phyloP scores from a whole-genome alignment of 140 eudicot species.

The Erigeron philadelphicus region DNA sequence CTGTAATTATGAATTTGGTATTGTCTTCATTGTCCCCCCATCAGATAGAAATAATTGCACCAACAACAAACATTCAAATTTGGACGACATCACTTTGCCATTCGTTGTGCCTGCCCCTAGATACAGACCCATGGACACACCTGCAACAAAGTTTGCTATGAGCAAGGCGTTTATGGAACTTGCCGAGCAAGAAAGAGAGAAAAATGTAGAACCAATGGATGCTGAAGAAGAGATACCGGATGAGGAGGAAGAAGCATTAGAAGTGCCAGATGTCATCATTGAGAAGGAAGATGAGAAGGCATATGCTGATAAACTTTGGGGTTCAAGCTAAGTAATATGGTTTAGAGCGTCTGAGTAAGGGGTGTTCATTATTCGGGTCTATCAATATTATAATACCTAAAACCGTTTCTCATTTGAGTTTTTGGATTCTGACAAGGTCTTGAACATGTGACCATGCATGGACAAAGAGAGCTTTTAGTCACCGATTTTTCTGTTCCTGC shows the following conservation, averaged over 20 bases:
- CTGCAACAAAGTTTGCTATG: constrained; percentile 81
- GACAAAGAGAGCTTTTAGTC: not conserved
- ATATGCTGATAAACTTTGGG: constrained; percentile 81
- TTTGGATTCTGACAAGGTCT: not conserved
- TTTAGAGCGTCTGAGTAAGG: not conserved
- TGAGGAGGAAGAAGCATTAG: constrained; percentile 55
- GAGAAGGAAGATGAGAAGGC: constrained; percentile 69
- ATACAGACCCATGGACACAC: constrained; percentile 53
- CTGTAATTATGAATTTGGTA: constrained; percentile 84
- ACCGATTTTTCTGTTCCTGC: not conserved
- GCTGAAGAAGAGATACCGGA: constrained; percentile 58
- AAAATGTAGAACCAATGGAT: constrained; percentile 19
- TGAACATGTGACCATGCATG: not conserved
- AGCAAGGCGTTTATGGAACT: constrained; percentile 54
- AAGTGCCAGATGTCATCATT: constrained; percentile 30
- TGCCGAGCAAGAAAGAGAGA: constrained; percentile 36
- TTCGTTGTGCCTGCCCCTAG: constrained; percentile 85
- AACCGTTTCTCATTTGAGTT: not conserved
- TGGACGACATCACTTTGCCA: constrained; percentile 72
- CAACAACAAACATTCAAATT: constrained; percentile 20
- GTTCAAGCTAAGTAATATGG: constrained; percentile 46
- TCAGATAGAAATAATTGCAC: constrained; percentile 18
- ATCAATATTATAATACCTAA: not conserved
- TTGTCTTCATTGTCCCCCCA: constrained; percentile 70
- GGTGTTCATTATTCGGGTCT: not conserved